These are phyloP conservation scores for Agaricus subrufescens DNA, from an alignment of 768 basidiomycete genomes.

Conservation along the genomic window DNA sequence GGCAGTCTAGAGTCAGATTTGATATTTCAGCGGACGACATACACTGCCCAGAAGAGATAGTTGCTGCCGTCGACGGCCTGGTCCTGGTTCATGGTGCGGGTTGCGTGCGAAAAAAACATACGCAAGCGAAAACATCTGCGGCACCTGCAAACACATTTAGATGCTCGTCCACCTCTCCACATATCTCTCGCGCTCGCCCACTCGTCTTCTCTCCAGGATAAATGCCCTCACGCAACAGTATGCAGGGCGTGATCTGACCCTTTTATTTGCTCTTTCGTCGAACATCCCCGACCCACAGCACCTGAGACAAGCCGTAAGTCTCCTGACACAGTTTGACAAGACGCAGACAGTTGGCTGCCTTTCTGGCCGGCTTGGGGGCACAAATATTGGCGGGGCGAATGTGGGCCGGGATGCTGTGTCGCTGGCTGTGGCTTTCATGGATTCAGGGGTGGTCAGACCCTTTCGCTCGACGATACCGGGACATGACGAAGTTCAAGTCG, in stretches of 20 bases:
- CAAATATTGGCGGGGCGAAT: conserved; percentile 8
- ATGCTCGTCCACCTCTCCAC: conserved; percentile 34
- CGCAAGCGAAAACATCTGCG: neutral
- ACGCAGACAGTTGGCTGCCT: conserved; percentile 54
- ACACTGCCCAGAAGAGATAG: conserved; percentile 44
- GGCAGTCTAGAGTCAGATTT: neutral
- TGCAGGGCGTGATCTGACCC: conserved; percentile 25
- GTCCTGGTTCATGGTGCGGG: neutral
- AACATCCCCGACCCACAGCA: conserved; percentile 30
- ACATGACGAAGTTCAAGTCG: conserved; percentile 54
- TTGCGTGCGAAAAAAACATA: neutral
- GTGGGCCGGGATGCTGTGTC: conserved; percentile 3
- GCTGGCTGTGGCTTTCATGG: conserved; percentile 50
- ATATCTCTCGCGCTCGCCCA: conserved; percentile 31
- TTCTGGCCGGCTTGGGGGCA: conserved; percentile 41
- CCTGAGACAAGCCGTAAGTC: conserved; percentile 34
- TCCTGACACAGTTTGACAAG: conserved; percentile 34
- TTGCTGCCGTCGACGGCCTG: conserved; percentile 27
- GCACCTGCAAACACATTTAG: conserved; percentile 2
- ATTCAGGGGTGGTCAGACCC: conserved; percentile 33
- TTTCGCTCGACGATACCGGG: conserved; percentile 69
- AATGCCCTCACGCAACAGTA: conserved; percentile 24
- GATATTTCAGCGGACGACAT: conserved; percentile 7
- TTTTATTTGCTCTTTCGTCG: conserved; percentile 49
- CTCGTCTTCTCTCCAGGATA: conserved; percentile 30